phyloP scores from a whole-genome alignment of 1,284 basidiomycete genomes.

The Moesziomyces sp. region DNA sequence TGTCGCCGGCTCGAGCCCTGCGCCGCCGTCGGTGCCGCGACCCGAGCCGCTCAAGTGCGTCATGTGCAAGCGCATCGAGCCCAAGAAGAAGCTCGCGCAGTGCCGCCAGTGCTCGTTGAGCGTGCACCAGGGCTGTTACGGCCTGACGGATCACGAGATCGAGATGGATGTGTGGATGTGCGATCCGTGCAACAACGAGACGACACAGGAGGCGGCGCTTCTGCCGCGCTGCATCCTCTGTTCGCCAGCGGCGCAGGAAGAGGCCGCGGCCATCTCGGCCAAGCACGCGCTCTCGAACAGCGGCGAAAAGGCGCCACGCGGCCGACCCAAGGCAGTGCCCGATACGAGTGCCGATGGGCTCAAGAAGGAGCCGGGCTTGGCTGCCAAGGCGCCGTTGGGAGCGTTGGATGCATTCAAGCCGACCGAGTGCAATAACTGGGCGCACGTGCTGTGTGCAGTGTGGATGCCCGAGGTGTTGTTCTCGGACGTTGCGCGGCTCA shows the following conservation, averaged over 20 bases:
- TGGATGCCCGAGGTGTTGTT: slow-evolving; percentile 86
- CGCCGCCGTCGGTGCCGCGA: slow-evolving; percentile 26
- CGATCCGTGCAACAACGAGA: slow-evolving; percentile 62
- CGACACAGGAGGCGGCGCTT: slow-evolving; percentile 52
- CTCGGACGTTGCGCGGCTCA: slow-evolving; percentile 78
- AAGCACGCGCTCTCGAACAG: slow-evolving; percentile 25
- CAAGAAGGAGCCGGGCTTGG: slow-evolving; percentile 25
- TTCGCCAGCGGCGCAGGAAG: slow-evolving; percentile 33
- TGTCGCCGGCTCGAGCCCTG: slow-evolving; percentile 16
- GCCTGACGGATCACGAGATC: slow-evolving; percentile 53
- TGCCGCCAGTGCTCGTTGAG: slow-evolving; percentile 62
- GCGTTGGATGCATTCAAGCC: slow-evolving; percentile 85
- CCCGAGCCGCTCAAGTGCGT: slow-evolving; percentile 60
- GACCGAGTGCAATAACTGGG: slow-evolving; percentile 93
- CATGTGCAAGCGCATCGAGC: slow-evolving; percentile 61
- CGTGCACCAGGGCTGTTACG: slow-evolving; percentile 64
- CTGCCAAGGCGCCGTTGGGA: slow-evolving; percentile 60
- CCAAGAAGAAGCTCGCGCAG: slow-evolving; percentile 58
- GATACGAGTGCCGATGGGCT: slow-evolving; percentile 8
- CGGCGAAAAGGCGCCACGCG: slow-evolving; percentile 21
- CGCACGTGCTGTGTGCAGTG: slow-evolving; percentile 86
- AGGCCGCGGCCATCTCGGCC: slow-evolving; percentile 39
- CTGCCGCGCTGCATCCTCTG: slow-evolving; percentile 62
- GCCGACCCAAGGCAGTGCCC: slow-evolving; percentile 21
- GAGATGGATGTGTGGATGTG: slow-evolving; percentile 57